Base-by-base conservation (phyloP, 2,329 filamentous ascomycete species). In the Pseudopyricularia cyperi region DNA sequence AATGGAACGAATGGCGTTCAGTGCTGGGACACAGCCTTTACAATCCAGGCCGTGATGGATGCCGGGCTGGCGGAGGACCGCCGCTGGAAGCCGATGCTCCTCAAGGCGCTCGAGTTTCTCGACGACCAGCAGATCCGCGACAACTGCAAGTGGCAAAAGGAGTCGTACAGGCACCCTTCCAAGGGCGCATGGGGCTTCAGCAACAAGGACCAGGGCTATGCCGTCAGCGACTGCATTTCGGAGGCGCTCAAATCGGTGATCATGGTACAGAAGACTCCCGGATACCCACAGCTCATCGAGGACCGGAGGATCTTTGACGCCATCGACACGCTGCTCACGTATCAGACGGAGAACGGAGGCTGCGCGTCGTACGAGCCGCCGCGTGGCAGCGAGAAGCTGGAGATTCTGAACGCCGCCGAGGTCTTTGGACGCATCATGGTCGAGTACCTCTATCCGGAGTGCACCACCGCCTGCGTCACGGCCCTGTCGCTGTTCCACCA, bases 1-100 rank as follows among this genome's bases (percentile, higher is more conserved):
- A 96, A 96, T 60, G 93, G 93, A 35, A 98, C 93, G 8, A 97
- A 98, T 59, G 93, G 93, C n/a, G 90, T 97, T 1, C 93, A 98
- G 66, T 86, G 83, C 57, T 98, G 93, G 93, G 93, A 98, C 63
- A 98, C 93, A 0, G 79, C 89, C 0, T 97, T 97, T 63, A 71
- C 85, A 17, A 88, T 96, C 33, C 89, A 95, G 65, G 84, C 87
- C 1, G 79, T 87, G 6, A 78, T 88, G 51, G 87, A 88, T 48
- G 83, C 87, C 7, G 89, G 87, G 0, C 76, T 96, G 26, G 83
- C 85, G n/a, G 71, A 82, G 30, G 81, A 94, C 48, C 73, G 82
- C 12, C 81, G 83, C 59, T 96, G 87, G 81, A 79, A 77, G 37
- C 82, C 85, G 0, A 94, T 96, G 86, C 75, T 98, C 28, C 75